These are phyloP conservation scores for Begonia loranthoides DNA, from an alignment of 306 rosid species.

Conservation along the genomic window DNA sequence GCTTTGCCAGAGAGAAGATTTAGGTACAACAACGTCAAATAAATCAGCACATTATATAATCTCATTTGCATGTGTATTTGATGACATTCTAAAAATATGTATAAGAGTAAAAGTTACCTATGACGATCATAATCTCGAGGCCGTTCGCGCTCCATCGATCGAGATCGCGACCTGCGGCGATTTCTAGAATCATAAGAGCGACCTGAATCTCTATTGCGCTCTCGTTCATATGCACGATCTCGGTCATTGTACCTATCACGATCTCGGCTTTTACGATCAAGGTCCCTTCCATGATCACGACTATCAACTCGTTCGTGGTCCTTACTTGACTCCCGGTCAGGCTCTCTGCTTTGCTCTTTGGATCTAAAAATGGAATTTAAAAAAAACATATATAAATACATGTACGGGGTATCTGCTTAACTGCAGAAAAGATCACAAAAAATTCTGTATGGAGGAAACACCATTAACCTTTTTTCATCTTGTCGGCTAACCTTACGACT, in stretches of 20 bases:
- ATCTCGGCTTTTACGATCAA: slow-evolving; percentile 74
- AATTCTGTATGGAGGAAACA: neutral
- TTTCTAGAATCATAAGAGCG: slow-evolving; percentile 67
- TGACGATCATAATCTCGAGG: slow-evolving; percentile 86
- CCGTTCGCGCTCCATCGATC: slow-evolving; percentile 73
- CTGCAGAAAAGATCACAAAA: no score
- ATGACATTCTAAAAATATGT: slow-evolving; percentile 5
- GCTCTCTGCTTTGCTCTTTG: slow-evolving; percentile 74
- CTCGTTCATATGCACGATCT: slow-evolving; percentile 62
- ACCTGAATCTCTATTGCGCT: slow-evolving; percentile 56
- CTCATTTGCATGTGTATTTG: no score
- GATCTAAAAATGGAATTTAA: slow-evolving; percentile 21
- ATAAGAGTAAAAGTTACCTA: slow-evolving; percentile 25
- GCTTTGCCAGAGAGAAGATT: no score
- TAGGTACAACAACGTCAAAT: no score
- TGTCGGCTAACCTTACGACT: slow-evolving; percentile 49
- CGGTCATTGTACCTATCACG: slow-evolving; percentile 65
- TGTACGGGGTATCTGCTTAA: no score
- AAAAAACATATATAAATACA: no score
- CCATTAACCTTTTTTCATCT: slow-evolving; percentile 62
- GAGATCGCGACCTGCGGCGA: slow-evolving; percentile 54
- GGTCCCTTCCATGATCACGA: slow-evolving; percentile 63
- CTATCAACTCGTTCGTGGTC: slow-evolving; percentile 61
- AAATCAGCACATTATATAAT: no score
- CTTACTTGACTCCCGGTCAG: slow-evolving; percentile 61